Evolutionary conservation across 306 rosid species (phyloP).

Genomic region (Prunus fruticosa): DNA sequence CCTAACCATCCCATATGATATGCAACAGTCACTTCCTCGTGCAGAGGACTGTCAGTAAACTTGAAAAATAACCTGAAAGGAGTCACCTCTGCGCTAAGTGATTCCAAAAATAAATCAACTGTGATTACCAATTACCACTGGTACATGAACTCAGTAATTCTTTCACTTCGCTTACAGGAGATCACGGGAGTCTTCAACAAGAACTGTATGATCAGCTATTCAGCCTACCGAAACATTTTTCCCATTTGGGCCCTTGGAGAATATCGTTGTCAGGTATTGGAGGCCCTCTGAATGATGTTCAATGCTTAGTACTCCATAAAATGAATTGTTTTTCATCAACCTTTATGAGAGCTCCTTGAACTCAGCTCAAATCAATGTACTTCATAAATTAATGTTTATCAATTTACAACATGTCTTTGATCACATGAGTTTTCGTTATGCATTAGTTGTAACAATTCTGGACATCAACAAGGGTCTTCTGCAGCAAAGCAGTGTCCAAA

Average conservation of each 20-base stretch:
- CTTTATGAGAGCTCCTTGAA: neutral
- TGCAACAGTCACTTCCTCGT: neutral
- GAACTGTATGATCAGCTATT: constrained; percentile 42
- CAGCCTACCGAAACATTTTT: constrained; percentile 35
- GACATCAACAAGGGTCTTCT: too few relatives aligned
- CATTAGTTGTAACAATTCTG: neutral
- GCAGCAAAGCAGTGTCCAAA: too few relatives aligned
- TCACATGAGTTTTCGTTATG: neutral
- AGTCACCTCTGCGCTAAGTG: too few relatives aligned
- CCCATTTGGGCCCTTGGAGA: constrained; percentile 27
- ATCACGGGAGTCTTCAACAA: constrained; percentile 44
- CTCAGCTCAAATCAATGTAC: neutral
- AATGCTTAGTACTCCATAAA: neutral
- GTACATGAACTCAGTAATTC: neutral
- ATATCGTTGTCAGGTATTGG: constrained; percentile 28
- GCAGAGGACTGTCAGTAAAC: neutral
- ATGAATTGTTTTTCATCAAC: neutral
- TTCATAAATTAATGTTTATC: neutral
- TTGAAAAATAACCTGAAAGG: too few relatives aligned
- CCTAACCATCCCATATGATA: neutral
- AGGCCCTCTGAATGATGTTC: constrained; percentile 8
- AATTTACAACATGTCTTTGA: neutral
- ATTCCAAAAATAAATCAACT: too few relatives aligned
- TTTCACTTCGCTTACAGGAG: constrained; percentile 19
- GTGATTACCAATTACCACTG: neutral